phyloP scores from a whole-genome alignment of 768 basidiomycete genomes.

The Termitomyces sp. region DNA sequence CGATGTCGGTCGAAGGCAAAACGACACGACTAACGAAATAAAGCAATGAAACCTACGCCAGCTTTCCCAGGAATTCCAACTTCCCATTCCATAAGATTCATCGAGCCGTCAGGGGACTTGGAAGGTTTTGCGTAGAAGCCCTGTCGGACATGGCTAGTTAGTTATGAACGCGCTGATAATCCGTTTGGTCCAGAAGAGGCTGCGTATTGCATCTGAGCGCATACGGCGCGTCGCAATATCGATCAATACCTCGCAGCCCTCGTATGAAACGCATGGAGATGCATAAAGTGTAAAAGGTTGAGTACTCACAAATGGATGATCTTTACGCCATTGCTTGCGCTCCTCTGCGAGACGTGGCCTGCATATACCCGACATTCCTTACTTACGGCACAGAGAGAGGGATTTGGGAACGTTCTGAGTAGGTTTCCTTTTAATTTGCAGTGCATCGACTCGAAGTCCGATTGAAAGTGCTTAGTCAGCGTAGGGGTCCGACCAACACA shows the following conservation, averaged over 20 bases:
- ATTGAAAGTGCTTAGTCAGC: constrained; percentile 8
- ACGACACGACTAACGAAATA: background rate
- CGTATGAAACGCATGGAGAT: background rate
- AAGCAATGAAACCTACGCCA: constrained; percentile 48
- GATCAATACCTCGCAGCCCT: background rate
- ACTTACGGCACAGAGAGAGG: background rate
- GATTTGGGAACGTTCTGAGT: background rate
- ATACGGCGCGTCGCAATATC: constrained; percentile 4
- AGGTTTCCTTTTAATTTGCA: constrained; percentile 5
- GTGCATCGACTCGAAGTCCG: constrained; percentile 1
- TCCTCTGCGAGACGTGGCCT: constrained; percentile 92
- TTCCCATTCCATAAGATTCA: constrained; percentile 98
- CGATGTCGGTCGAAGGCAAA: background rate
- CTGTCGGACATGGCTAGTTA: constrained; percentile 33
- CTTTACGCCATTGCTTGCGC: constrained; percentile 98
- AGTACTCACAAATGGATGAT: constrained; percentile 90
- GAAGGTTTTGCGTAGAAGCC: constrained; percentile 95
- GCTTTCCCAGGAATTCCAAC: constrained; percentile 96
- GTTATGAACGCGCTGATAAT: constrained; percentile 1
- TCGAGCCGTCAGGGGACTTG: constrained; percentile 85
- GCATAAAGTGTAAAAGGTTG: background rate
- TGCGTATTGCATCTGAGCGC: background rate
- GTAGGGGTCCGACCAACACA: background rate
- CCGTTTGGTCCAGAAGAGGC: background rate
- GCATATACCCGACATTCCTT: constrained; percentile 85